Conservation (phyloP, 331 rosid species). For the Erythrophleum ivorense region DNA sequence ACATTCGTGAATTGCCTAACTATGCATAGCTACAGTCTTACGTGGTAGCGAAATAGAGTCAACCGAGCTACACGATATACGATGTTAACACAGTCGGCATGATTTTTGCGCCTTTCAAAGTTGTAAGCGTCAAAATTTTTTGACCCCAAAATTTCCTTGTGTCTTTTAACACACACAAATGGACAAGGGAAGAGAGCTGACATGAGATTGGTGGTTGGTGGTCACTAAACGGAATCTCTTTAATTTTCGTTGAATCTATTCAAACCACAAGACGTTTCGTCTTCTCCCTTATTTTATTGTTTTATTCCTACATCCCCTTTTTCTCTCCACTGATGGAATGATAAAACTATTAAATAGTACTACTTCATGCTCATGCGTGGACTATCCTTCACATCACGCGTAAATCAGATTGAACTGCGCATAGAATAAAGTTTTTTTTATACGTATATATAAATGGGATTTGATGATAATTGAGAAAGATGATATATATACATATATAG, state of each 20-base stretch:
- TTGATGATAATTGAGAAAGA: neutral
- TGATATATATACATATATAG: neutral
- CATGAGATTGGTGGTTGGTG: conserved; percentile 6
- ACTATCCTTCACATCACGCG: conserved; percentile 15
- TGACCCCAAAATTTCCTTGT: neutral
- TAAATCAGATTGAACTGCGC: neutral
- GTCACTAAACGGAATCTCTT: conserved; percentile 14
- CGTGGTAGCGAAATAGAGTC: neutral
- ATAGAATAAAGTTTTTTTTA: neutral
- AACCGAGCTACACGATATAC: neutral
- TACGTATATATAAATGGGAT: neutral
- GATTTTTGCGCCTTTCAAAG: neutral
- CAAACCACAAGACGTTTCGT: neutral
- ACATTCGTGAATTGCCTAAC: neutral
- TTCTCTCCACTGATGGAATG: neutral
- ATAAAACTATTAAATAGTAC: neutral
- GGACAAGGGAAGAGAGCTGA: neutral
- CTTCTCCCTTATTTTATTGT: neutral
- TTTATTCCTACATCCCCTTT: neutral
- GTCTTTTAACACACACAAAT: neutral
- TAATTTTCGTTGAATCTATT: neutral
- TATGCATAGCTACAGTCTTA: neutral
- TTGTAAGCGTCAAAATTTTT: neutral
- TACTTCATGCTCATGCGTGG: conserved; percentile 5
- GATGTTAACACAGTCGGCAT: neutral